Evolutionary conservation across 352 stramenopile genomes (phyloP).

Genomic region (Phytophthora colocasiae): DNA sequence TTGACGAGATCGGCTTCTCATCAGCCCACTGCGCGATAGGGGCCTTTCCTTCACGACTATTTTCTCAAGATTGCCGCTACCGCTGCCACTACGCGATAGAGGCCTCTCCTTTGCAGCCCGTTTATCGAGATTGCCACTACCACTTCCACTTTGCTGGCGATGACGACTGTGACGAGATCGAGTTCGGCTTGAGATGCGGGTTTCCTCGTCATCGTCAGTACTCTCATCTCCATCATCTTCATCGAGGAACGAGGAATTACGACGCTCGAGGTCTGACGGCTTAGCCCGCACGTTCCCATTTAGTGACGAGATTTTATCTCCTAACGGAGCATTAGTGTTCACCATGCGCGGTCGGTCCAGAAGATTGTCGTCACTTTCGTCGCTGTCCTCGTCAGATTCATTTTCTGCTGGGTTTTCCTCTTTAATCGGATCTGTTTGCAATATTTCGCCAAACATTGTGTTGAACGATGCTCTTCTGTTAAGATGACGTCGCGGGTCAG

Average conservation of each 20-base stretch:
- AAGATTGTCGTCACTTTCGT: conserved; percentile 39
- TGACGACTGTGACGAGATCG: conserved; percentile 29
- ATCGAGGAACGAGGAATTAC: conserved; percentile 44
- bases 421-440: conserved; percentile 59
- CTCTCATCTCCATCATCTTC: conserved; percentile 48
- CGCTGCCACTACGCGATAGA: conserved; percentile 27
- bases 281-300: conserved; percentile 28
- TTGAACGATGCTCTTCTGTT: conserved; percentile 72
- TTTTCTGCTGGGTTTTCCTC: conserved; percentile 66
- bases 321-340: conserved; percentile 18
- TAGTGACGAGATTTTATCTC: conserved; percentile 32
- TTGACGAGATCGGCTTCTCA: conserved; percentile 26
- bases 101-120: conserved; percentile 22
- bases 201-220: conserved; percentile 42
- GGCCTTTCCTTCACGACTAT: conserved; percentile 23
- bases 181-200: conserved; percentile 10
- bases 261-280: conserved; percentile 19
- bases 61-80: conserved; percentile 31
- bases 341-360: conserved; percentile 19
- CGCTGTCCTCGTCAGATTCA: conserved; percentile 58
- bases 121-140: conserved; percentile 33
- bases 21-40: conserved; percentile 28
- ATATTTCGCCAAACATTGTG: conserved; percentile 57
- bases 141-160: conserved; percentile 36
- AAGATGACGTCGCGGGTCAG: conserved; percentile 70